Percentiles rank a stretch among this genome's conserved stretches.
These are phyloP conservation scores for Venturia effusa DNA, from an alignment of 2,329 filamentous ascomycete genomes.

Conservation along the genomic window DNA sequence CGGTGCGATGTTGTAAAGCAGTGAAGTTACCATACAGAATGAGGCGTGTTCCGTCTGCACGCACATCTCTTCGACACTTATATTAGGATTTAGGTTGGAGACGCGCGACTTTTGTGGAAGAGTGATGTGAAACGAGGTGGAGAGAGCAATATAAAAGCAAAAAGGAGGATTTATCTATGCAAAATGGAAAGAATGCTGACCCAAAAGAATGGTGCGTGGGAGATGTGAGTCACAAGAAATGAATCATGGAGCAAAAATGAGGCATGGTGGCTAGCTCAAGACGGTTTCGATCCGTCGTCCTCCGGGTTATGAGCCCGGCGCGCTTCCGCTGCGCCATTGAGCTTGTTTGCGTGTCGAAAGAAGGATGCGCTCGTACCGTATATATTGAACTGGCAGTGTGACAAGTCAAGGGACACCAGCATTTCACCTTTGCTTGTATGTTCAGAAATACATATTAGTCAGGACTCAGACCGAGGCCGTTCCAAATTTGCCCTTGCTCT, in stretches of 20 bases:
- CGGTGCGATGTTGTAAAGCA: too few relatives aligned
- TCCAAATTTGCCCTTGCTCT: not conserved
- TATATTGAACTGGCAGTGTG: not conserved
- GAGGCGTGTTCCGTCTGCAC: too few relatives aligned
- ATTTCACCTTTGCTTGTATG: not conserved
- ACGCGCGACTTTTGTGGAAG: too few relatives aligned
- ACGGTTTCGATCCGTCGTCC: constrained; percentile 23
- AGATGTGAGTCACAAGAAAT: not conserved
- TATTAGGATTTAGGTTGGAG: too few relatives aligned
- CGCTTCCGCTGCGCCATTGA: constrained; percentile 23
- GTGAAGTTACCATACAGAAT: too few relatives aligned
- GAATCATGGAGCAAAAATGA: constrained; percentile 9
- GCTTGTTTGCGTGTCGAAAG: constrained; percentile 14
- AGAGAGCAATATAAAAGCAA: too few relatives aligned
- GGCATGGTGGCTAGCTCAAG: constrained; percentile 17
- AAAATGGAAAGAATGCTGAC: too few relatives aligned
- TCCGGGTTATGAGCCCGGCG: constrained; percentile 24
- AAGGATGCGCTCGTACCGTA: not conserved
- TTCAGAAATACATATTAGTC: not conserved
- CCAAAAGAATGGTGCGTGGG: not conserved
- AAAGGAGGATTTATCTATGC: too few relatives aligned
- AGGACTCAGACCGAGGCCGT: not conserved
- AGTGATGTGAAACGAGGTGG: too few relatives aligned
- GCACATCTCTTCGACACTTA: too few relatives aligned
- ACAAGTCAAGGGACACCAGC: not conserved